These are phyloP conservation scores for Pichia sp. DNA, from an alignment of 1,139 yeast species.

Conservation along the genomic window DNA sequence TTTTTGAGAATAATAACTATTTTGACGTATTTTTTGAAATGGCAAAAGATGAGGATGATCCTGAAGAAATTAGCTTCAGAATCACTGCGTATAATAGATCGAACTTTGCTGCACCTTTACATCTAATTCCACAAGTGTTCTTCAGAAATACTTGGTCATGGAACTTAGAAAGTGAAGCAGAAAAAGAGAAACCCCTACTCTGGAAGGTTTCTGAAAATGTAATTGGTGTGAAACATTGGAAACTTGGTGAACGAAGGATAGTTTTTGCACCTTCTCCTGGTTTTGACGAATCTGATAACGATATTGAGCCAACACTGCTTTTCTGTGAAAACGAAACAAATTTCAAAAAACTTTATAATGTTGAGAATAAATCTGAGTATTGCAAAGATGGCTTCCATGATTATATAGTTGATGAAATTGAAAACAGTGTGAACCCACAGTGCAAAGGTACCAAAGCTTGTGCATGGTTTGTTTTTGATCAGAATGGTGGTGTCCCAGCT, in stretches of 20 bases:
- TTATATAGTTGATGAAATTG: slow-evolving; percentile 54
- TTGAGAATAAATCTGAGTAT: slow-evolving; percentile 50
- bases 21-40: slow-evolving; percentile 87
- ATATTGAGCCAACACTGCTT: slow-evolving; percentile 66
- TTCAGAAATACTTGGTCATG: slow-evolving; percentile 93
- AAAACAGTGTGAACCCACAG: slow-evolving; percentile 62
- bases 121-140: slow-evolving; percentile 76
- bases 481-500: slow-evolving; percentile 71
- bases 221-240: slow-evolving; percentile 58
- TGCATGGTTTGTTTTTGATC: slow-evolving; percentile 77
- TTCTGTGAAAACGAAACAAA: slow-evolving; percentile 92
- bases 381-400: slow-evolving; percentile 94
- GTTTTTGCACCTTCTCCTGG: slow-evolving; percentile 92
- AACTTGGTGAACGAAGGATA: slow-evolving; percentile 64
- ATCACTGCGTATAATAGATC: slow-evolving; percentile 88
- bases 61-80: slow-evolving; percentile 74
- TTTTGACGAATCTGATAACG: slow-evolving; percentile 46
- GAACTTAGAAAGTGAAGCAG: slow-evolving; percentile 48
- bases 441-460: slow-evolving; percentile 66
- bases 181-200: slow-evolving; percentile 44
- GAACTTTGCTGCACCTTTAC: slow-evolving; percentile 77
- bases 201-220: slow-evolving; percentile 35
- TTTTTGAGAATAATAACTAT: slow-evolving; percentile 72
- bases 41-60: slow-evolving; percentile 81
- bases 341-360: slow-evolving; percentile 55